Evolutionary conservation across 2,329 filamentous ascomycete genomes (phyloP).

Genomic region (Colletotrichum orchidophilum): DNA sequence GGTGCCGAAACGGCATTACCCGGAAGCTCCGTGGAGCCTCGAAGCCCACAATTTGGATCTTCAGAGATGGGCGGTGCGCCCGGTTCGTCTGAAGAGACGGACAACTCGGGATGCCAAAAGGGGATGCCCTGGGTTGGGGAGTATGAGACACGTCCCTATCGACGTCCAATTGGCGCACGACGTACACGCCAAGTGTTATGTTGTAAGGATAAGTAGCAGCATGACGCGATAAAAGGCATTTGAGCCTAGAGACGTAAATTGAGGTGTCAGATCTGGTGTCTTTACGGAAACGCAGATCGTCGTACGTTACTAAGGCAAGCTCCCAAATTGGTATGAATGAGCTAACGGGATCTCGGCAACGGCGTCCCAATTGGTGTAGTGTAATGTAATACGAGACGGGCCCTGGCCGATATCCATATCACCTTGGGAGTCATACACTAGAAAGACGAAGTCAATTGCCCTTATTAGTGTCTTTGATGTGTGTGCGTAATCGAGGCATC

Average conservation of each 20-base stretch:
- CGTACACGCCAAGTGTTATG: background rate
- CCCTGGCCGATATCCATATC: background rate
- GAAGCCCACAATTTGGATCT: slow-evolving; percentile 1
- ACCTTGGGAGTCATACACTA: too few species aligned
- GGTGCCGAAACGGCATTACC: background rate
- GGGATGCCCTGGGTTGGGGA: slow-evolving; percentile 1
- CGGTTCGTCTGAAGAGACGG: slow-evolving; percentile 25
- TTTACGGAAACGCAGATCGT: background rate
- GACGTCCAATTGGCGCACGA: background rate
- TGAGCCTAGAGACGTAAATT: background rate
- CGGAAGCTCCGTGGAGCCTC: slow-evolving; percentile 13
- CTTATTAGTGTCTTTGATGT: background rate
- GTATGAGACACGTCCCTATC: background rate
- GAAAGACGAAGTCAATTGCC: background rate
- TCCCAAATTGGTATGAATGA: background rate
- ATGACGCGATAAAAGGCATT: background rate
- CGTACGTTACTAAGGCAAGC: background rate
- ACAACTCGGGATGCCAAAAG: background rate
- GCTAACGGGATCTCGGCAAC: slow-evolving; percentile 13
- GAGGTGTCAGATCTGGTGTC: slow-evolving; percentile 1
- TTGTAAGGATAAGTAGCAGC: background rate
- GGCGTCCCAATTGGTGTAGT: background rate
- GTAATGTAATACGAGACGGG: slow-evolving; percentile 3
- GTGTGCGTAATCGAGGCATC: background rate
- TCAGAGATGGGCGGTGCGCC: background rate